phyloP scores from a whole-genome alignment of 352 stramenopile species.

The Phytophthora sojae region DNA sequence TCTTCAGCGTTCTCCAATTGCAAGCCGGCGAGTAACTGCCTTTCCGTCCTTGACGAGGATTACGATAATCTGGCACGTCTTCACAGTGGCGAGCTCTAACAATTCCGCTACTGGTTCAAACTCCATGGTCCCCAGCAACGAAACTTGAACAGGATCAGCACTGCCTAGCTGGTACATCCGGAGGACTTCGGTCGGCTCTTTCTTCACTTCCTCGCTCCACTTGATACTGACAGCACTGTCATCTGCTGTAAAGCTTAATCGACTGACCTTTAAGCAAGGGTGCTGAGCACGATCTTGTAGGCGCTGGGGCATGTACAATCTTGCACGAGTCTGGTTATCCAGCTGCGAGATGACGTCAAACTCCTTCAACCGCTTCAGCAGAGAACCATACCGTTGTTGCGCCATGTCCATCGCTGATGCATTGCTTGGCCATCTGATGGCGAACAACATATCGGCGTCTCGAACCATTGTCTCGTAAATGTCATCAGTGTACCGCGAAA shows the following conservation, averaged over 20 bases:
- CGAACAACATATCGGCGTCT: slow-evolving; percentile 21
- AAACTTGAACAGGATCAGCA: background rate
- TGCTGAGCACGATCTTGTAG: too few relatives aligned
- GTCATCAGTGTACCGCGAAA: background rate
- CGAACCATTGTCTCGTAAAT: background rate
- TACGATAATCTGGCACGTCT: slow-evolving; percentile 11
- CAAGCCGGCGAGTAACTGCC: slow-evolving; percentile 18
- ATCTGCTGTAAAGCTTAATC: slow-evolving; percentile 1
- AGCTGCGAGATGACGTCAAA: background rate
- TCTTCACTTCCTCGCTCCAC: slow-evolving; percentile 28
- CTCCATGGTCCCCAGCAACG: slow-evolving; percentile 19
- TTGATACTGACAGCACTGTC: slow-evolving; percentile 2
- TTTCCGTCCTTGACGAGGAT: slow-evolving; percentile 20
- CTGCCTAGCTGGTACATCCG: slow-evolving; percentile 8
- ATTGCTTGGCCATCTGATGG: slow-evolving; percentile 9
- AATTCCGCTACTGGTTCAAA: slow-evolving; percentile 21
- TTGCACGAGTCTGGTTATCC: background rate
- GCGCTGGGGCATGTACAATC: background rate
- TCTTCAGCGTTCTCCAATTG: background rate
- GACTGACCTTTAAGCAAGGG: background rate
- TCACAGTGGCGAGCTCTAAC: slow-evolving; percentile 24
- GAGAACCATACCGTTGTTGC: background rate
- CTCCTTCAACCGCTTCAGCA: slow-evolving; percentile 7
- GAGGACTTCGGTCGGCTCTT: slow-evolving; percentile 25
- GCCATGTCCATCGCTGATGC: slow-evolving; percentile 9